Percentiles rank a stretch among this genome's conserved stretches.
Evolutionary conservation across 352 stramenopile genomes (phyloP).

Genomic region (Pythium plurisporium): DNA sequence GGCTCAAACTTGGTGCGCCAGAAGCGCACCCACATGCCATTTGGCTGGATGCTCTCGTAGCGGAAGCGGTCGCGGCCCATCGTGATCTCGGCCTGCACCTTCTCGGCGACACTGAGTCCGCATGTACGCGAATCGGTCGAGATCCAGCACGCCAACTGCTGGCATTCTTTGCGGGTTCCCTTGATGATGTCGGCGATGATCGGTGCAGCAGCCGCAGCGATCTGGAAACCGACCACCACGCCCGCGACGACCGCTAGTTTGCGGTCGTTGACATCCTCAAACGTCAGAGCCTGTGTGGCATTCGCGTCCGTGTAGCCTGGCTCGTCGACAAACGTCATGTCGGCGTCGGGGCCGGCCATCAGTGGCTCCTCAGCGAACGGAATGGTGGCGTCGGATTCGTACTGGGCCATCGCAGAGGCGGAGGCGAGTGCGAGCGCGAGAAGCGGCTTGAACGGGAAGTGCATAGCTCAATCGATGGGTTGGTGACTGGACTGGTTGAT

Average conservation of each 20-base stretch:
- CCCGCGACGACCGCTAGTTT: not conserved
- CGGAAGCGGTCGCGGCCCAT: not conserved
- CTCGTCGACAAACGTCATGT: not conserved
- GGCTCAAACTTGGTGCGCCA: conserved; percentile 18
- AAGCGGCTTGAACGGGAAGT: not conserved
- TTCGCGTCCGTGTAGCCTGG: not conserved
- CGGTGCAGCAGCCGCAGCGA: not conserved
- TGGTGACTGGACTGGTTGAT: too few species aligned
- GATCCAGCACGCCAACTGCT: conserved; percentile 12
- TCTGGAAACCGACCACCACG: not conserved
- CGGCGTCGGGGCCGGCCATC: not conserved
- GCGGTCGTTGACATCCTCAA: not conserved
- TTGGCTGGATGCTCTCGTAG: not conserved
- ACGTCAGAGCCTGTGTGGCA: not conserved
- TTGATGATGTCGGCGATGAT: conserved; percentile 2
- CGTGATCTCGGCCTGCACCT: conserved; percentile 1
- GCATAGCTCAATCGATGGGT: too few species aligned
- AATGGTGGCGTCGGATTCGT: not conserved
- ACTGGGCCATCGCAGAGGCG: too few species aligned
- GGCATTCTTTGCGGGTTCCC: conserved; percentile 3
- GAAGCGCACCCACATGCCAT: conserved; percentile 13
- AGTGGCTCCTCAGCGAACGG: not conserved
- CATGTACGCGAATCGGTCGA: not conserved
- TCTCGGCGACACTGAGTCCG: conserved; percentile 1
- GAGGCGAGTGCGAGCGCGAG: not conserved